Evolutionary conservation across 108 stramenopile species (phyloP).

Genomic region (Skeletonema costatum): DNA sequence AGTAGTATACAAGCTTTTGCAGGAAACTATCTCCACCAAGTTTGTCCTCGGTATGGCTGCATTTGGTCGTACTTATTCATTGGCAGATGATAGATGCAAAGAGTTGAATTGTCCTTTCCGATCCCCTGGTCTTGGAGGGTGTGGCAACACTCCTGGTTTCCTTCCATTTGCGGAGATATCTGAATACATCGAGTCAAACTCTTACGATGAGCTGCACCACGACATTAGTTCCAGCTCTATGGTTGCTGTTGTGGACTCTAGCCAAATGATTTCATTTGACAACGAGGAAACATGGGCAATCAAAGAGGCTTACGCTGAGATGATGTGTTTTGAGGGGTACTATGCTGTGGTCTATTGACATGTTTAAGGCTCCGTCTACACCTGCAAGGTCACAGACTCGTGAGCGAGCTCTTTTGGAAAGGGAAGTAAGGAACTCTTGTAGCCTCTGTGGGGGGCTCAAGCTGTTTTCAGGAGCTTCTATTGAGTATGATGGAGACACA

Average conservation of each 20-base stretch:
- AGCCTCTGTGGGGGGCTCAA: slow-evolving; percentile 26
- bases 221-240: slow-evolving; percentile 48
- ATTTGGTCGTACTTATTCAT: slow-evolving; percentile 51
- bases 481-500: slow-evolving; percentile 27
- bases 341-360: slow-evolving; percentile 59
- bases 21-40: slow-evolving; percentile 31
- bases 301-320: slow-evolving; percentile 53
- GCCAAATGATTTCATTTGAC: slow-evolving; percentile 52
- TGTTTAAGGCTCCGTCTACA: slow-evolving; percentile 31
- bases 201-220: slow-evolving; percentile 38
- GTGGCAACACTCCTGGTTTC: slow-evolving; percentile 51
- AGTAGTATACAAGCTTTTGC: slow-evolving; percentile 38
- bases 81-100: slow-evolving; percentile 47
- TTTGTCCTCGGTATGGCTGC: slow-evolving; percentile 60
- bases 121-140: slow-evolving; percentile 51
- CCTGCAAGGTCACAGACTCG: slow-evolving; percentile 7
- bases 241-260: slow-evolving; percentile 42
- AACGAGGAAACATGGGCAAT: slow-evolving; percentile 47
- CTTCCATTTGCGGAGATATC: slow-evolving; percentile 47
- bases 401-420: neutral
- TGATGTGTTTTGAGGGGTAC: slow-evolving; percentile 53
- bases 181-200: slow-evolving; percentile 43
- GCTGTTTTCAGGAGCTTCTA: slow-evolving; percentile 7
- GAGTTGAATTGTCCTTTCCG: slow-evolving; percentile 51
- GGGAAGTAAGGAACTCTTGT: slow-evolving; percentile 5